Conservation (phyloP, 1,284 basidiomycete species). For the Xerocomus amazonicus region DNA sequence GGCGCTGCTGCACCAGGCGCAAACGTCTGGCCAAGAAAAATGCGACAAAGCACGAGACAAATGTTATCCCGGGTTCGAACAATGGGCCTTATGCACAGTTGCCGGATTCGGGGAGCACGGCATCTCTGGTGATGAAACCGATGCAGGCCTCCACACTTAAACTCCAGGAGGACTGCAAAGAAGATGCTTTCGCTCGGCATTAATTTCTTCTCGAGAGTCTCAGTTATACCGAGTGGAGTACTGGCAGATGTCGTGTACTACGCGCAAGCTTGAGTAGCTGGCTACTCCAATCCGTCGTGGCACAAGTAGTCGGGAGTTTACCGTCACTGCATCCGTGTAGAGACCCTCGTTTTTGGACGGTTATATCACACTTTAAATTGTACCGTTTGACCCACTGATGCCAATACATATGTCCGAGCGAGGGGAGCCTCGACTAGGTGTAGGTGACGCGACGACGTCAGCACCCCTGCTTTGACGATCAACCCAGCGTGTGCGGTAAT, state of each 20-base stretch:
- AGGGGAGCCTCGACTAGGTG: too few species aligned
- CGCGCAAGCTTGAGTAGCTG: constrained; percentile 29
- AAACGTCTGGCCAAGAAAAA: constrained; percentile 28
- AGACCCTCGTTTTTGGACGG: not conserved
- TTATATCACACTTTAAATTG: constrained; percentile 2
- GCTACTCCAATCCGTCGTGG: constrained; percentile 27
- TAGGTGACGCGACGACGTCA: too few species aligned
- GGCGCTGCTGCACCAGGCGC: constrained; percentile 61
- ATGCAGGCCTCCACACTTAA: constrained; percentile 14
- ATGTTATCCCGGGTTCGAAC: not conserved
- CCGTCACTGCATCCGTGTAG: not conserved
- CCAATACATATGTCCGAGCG: too few species aligned
- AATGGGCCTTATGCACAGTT: constrained; percentile 25
- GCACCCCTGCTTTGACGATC: too few species aligned
- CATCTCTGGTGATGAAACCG: constrained; percentile 30
- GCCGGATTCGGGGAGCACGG: constrained; percentile 26
- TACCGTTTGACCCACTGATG: not conserved
- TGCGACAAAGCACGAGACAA: constrained; percentile 18
- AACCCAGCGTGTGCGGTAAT: too few species aligned
- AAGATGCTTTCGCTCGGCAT: constrained; percentile 9
- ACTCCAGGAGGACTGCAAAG: constrained; percentile 10
- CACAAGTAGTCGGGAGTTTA: not conserved
- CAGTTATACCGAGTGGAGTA: not conserved
- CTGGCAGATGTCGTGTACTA: constrained; percentile 10
- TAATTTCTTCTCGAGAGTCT: not conserved